These are phyloP conservation scores for Ambrosiella cleistominuta DNA, from an alignment of 2,329 filamentous ascomycete genomes.

Conservation along the genomic window DNA sequence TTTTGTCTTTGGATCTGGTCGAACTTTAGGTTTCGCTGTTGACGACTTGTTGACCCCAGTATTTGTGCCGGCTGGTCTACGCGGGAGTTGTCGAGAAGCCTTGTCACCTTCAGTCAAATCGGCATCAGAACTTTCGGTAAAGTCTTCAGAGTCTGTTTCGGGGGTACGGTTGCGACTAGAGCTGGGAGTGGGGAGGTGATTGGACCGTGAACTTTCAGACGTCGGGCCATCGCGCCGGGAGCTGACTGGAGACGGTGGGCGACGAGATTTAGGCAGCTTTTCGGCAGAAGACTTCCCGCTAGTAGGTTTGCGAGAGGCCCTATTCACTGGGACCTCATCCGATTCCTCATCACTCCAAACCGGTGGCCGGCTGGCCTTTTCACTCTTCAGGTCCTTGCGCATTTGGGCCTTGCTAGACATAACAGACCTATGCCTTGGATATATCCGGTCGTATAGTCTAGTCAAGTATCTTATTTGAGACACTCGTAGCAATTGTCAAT, in stretches of 20 bases:
- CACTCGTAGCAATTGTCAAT: not conserved
- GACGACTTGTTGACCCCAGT: not conserved
- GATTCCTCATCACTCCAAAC: slow-evolving; percentile 5
- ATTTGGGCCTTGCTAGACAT: not conserved
- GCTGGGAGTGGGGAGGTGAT: slow-evolving; percentile 7
- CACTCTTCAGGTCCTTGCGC: slow-evolving; percentile 1
- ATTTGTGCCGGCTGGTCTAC: too few relatives aligned
- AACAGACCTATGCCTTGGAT: not conserved
- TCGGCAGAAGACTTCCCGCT: not conserved
- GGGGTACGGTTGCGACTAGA: slow-evolving; percentile 11
- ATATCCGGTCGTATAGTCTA: not conserved
- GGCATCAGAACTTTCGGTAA: not conserved
- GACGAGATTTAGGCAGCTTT: not conserved
- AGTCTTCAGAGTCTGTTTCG: slow-evolving; percentile 7
- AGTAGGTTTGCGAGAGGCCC: slow-evolving; percentile 1
- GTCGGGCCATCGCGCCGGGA: slow-evolving; percentile 5
- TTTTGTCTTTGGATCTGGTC: not conserved
- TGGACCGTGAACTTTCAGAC: slow-evolving; percentile 10
- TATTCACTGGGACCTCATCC: not conserved
- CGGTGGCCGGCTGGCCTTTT: slow-evolving; percentile 1
- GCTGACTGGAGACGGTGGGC: slow-evolving; percentile 7
- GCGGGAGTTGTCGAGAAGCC: too few relatives aligned
- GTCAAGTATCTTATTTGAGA: too few relatives aligned
- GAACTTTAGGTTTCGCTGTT: not conserved
- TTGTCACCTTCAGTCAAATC: not conserved